Evolutionary conservation across 1,284 basidiomycete genomes (phyloP), one percentile per base, ranked within the genome.

Genomic region (Cryptococcus wingfieldii): DNA sequence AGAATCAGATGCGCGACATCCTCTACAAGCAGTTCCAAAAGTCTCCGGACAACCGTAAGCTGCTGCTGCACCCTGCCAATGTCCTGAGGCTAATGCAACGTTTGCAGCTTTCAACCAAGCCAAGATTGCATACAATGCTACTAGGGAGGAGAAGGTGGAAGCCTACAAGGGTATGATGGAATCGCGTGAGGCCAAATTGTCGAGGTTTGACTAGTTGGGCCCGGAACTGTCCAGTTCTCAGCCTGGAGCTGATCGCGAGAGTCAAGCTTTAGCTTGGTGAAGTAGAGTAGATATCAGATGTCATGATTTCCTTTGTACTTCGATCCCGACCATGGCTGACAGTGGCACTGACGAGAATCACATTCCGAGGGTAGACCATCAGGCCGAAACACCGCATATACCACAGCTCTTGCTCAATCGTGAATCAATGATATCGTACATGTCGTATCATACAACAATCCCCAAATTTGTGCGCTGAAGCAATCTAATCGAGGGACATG

Each of bases 71-170:
- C 23, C 23, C 23, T 34, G 5, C 31, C n/a, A n/a, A 31, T 46
- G 9, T 50, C 46, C 19, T 2, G 14, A 27, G n/a, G 51, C 41
- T 52, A 42, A 50, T 23, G 28, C 38, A 31, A 12, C 14, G 8
- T 38, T 14, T 23, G 37, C 66, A 92, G 89, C 60, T 86, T 73
- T 89, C 80, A 93, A 93, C 74, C 90, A 92, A 77, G 80, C 79
- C 2, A 82, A 82, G 5, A 83, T 95, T 18, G 75, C 86, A 0
- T 90, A 90, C 75, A 87, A 93, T 66, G 89, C 90, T 0, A 80
- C 81, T 38, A 90, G 91, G 81, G 88, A 89, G 10, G 89, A 90
- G 44, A 86, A 86, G 72, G 79, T 91, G 13, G 81, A 83, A 1
- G 86, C 85, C 4, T 80, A 92, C 59, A 82, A 85, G 72, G 78